These are phyloP conservation scores for Clathrospora elynae DNA, from an alignment of 2,329 filamentous ascomycete species.

Conservation along the genomic window DNA sequence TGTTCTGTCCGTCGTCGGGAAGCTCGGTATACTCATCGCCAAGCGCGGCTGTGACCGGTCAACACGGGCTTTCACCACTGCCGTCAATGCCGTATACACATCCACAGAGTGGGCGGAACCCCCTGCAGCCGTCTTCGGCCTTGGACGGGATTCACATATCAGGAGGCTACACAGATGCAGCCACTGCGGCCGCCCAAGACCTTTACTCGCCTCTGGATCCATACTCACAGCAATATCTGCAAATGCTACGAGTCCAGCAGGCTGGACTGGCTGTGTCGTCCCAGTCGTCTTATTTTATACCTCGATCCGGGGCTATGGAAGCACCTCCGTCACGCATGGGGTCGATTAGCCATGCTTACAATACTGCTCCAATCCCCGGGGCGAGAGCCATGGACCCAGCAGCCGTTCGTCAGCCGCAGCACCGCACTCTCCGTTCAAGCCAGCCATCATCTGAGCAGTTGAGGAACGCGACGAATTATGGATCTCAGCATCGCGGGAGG, in stretches of 20 bases:
- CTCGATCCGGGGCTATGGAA: not conserved
- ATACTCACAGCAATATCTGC: constrained; percentile 25
- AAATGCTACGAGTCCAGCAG: constrained; percentile 3
- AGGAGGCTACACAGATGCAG: constrained; percentile 20
- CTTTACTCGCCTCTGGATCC: constrained; percentile 37
- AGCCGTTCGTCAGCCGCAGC: not conserved
- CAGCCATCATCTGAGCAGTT: constrained; percentile 1
- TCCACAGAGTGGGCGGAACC: constrained; percentile 4
- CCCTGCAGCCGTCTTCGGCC: constrained; percentile 3
- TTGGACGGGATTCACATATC: not conserved
- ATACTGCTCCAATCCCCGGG: not conserved
- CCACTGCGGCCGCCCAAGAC: constrained; percentile 23
- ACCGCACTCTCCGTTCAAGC: not conserved
- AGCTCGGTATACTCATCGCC: constrained; percentile 17
- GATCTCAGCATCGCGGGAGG: constrained; percentile 7
- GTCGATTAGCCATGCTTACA: not conserved
- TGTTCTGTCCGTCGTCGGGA: not conserved
- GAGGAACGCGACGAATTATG: not conserved
- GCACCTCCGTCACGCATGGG: not conserved
- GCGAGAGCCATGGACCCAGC: not conserved
- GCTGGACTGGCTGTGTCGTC: constrained; percentile 5
- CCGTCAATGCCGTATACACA: constrained; percentile 34
- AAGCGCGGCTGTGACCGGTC: not conserved
- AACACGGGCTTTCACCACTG: constrained; percentile 18
- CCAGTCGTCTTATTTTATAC: not conserved